Conservation (phyloP, 768 basidiomycete species). For the Hirschioporus abietinus region DNA sequence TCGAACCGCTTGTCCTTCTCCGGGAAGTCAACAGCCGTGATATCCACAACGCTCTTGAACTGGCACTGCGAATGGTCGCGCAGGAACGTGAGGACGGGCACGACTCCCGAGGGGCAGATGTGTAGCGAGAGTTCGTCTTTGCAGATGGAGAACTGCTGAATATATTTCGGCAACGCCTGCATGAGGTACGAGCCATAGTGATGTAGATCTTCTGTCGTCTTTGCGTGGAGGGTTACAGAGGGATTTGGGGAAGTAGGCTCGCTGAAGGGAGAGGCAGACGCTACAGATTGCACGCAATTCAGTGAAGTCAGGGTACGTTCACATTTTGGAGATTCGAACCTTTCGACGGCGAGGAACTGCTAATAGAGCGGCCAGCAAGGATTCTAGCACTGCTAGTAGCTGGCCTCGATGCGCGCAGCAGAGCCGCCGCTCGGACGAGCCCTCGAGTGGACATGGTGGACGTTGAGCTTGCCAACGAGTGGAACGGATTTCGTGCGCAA, state of each 20-base stretch:
- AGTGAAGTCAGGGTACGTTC: neutral
- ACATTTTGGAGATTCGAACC: constrained; percentile 29
- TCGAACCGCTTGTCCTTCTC: constrained; percentile 92
- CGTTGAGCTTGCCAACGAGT: neutral
- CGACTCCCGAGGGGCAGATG: constrained; percentile 71
- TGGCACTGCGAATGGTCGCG: constrained; percentile 95
- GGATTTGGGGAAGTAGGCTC: constrained; percentile 91
- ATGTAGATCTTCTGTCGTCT: constrained; percentile 76
- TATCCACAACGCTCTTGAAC: constrained; percentile 89
- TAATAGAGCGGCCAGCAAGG: constrained; percentile 36
- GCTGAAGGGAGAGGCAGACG: constrained; percentile 73
- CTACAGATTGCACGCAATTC: constrained; percentile 24
- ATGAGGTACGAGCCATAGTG: constrained; percentile 90
- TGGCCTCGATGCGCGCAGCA: neutral
- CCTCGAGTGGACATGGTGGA: neutral
- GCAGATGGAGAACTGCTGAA: constrained; percentile 96
- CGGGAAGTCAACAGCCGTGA: constrained; percentile 94
- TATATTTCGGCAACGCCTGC: constrained; percentile 92
- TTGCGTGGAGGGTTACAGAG: constrained; percentile 62
- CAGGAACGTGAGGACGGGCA: constrained; percentile 86
- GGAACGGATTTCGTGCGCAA: neutral
- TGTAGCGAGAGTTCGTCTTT: constrained; percentile 95
- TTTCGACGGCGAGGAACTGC: constrained; percentile 41
- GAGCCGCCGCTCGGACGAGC: constrained; percentile 2
- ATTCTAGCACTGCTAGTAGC: constrained; percentile 1